These are phyloP conservation scores for Venustampulla echinocandica DNA, from an alignment of 495 filamentous ascomycete species.

Conservation along the genomic window DNA sequence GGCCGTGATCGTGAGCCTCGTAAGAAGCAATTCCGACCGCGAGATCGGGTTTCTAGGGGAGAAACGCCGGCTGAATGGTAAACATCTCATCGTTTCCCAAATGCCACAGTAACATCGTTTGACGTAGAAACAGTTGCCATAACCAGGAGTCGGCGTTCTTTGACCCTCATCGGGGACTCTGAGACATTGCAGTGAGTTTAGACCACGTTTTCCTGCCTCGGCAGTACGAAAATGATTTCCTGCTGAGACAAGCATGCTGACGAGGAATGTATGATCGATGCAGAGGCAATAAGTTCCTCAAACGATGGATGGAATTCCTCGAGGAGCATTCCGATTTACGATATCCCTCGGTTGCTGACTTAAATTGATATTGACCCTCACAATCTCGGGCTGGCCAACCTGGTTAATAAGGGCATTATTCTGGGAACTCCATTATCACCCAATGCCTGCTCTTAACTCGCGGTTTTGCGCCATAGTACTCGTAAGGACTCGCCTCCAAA, in stretches of 20 bases:
- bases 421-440: background rate
- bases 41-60: slow-evolving; percentile 95
- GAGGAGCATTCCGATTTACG: slow-evolving; percentile 78
- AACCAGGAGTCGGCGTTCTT: slow-evolving; percentile 83
- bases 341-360: slow-evolving; percentile 63
- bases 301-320: slow-evolving; percentile 80
- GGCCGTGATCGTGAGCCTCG: slow-evolving; percentile 80
- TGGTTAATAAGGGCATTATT: background rate
- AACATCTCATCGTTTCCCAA: background rate
- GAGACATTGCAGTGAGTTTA: slow-evolving; percentile 50
- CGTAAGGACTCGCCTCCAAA: slow-evolving; percentile 6
- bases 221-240: background rate
- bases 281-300: slow-evolving; percentile 74
- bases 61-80: slow-evolving; percentile 84
- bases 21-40: slow-evolving; percentile 75
- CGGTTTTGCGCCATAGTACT: slow-evolving; percentile 6
- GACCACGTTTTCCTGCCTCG: slow-evolving; percentile 6
- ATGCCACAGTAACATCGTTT: background rate
- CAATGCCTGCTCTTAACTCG: slow-evolving; percentile 2
- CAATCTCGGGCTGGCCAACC: background rate
- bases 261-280: slow-evolving; percentile 14
- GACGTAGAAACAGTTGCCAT: slow-evolving; percentile 57
- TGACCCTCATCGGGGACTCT: slow-evolving; percentile 86
- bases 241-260: slow-evolving; percentile 16
- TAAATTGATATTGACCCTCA: slow-evolving; percentile 23